Base-by-base conservation (phyloP, 2,329 filamentous ascomycete genomes). In the Aspergillus pseudoterreus region DNA sequence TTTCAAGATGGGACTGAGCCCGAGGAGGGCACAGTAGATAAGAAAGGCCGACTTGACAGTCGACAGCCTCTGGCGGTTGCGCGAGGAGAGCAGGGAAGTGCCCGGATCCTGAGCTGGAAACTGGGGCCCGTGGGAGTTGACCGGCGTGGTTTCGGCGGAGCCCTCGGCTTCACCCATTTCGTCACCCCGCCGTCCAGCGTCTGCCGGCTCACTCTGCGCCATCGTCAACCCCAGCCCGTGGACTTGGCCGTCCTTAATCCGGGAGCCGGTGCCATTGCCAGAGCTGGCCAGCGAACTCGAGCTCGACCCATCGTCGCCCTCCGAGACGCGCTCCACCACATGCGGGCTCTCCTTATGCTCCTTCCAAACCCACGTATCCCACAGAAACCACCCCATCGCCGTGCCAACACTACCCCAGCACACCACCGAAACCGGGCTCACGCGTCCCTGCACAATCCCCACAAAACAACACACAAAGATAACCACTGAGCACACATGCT, bases 381-480 rank as follows among this genome's bases (percentile, higher is more conserved):
- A 96, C 8, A 96, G 70, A 14, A 90, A 75, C 92, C 92, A 99
- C 12, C 92, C 92, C 15, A 92, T 71, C 36, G 95, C 84, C 0
- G 92, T 96, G 17, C 85, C 85, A 39, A 89, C 77, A 63, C 86
- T 95, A 43, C 90, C 88, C 80, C 87, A 91, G 57, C 88, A 86
- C 11, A 95, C 91, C 4, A 97, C 85, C 0, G 90, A 85, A n/a
- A 95, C 84, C 2, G 92, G 92, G 32, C 88, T 91, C n/a, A 96
- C 84, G 36, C 90, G 83, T 61, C 92, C 85, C 61, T 92, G 85
- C 60, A 88, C 88, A 55, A 99, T 99, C 48, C 85, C 90, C 14
- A 92, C 85, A 67, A 99, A 99, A 71, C 89, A 95, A 58, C 92
- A 92, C 55, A 95, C 82, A 67, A 97, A 99, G 51, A 99, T 92